Conservation (phyloP, 2,329 filamentous ascomycete species). For the Pseudogymnoascus sp. region DNA sequence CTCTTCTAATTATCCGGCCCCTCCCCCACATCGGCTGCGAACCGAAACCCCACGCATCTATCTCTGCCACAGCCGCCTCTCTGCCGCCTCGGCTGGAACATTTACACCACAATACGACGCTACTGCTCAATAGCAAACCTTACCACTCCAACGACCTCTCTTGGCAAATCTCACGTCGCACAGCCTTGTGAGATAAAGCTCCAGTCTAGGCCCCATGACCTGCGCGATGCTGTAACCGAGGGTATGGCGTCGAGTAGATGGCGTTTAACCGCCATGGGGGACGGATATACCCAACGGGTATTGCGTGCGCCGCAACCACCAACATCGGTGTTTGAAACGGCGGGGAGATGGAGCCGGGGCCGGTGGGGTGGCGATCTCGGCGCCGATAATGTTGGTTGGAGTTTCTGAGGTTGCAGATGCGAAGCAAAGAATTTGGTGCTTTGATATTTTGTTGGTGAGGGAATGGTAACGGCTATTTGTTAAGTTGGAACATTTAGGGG, state of each 20-base stretch:
- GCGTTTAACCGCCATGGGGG: neutral
- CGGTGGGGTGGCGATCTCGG: neutral
- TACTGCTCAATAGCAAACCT: neutral
- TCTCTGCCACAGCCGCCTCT: neutral
- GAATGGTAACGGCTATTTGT: neutral
- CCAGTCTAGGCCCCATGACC: neutral
- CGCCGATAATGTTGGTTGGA: neutral
- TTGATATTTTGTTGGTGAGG: neutral
- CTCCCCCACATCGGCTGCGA: neutral
- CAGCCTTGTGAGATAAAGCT: neutral
- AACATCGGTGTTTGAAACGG: neutral
- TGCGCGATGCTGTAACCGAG: neutral
- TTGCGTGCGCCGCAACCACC: neutral
- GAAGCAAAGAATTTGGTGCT: neutral
- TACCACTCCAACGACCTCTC: neutral
- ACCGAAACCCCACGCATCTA: neutral
- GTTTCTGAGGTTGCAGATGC: neutral
- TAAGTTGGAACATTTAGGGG: neutral
- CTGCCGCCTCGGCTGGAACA: neutral
- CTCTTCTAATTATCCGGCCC: neutral
- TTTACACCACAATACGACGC: neutral
- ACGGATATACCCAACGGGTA: neutral
- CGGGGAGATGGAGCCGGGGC: neutral
- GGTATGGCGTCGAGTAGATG: neutral
- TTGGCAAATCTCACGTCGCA: neutral